These are phyloP conservation scores for Trichoderma asperellum DNA, from an alignment of 2,329 filamentous ascomycete genomes.

Conservation along the genomic window DNA sequence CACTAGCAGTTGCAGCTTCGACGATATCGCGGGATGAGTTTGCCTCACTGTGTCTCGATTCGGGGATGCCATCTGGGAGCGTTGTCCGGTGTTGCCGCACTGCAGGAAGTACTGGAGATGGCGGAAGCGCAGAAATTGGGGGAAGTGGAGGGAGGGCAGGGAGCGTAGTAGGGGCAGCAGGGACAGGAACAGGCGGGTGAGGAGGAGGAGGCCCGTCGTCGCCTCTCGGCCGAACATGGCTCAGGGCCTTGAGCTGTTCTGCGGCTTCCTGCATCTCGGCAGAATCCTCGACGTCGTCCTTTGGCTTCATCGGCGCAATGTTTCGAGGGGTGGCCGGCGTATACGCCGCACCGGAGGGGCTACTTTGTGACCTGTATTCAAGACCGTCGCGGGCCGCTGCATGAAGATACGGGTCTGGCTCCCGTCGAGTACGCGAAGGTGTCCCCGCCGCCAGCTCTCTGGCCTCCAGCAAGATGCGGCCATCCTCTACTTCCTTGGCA, in stretches of 20 bases:
- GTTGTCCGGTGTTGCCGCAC: constrained; percentile 44
- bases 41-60: constrained; percentile 36
- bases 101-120: constrained; percentile 16
- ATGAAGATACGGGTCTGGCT: constrained; percentile 36
- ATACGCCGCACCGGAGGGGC: constrained; percentile 35
- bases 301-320: constrained; percentile 37
- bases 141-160: constrained; percentile 31
- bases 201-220: constrained; percentile 44
- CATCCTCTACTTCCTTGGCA: constrained; percentile 60
- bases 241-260: constrained; percentile 67
- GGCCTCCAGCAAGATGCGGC: constrained; percentile 59
- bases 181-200: not conserved
- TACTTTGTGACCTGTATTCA: constrained; percentile 37
- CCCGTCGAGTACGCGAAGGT: constrained; percentile 37
- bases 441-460: constrained; percentile 50
- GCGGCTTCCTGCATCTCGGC: constrained; percentile 71
- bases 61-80: constrained; percentile 45
- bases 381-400: constrained; percentile 36
- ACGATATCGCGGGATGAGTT: constrained; percentile 43
- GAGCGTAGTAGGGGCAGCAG: constrained; percentile 27
- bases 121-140: not conserved
- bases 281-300: constrained; percentile 58
- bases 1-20: constrained; percentile 37
- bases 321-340: constrained; percentile 32
- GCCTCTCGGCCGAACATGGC: constrained; percentile 62